Conservation (phyloP, 768 basidiomycete genomes). For the Suillus weaverae region DNA sequence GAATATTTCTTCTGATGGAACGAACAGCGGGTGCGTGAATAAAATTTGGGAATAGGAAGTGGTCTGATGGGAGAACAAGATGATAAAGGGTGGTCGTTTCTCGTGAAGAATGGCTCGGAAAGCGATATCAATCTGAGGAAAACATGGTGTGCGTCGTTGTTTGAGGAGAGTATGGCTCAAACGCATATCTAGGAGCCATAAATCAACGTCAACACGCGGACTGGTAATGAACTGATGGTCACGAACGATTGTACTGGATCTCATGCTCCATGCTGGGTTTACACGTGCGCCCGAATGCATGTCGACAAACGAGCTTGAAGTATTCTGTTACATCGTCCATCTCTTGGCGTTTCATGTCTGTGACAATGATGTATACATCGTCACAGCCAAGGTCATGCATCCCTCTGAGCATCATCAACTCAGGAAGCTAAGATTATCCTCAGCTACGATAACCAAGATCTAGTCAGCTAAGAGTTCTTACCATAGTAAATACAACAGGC, state of each 20-base stretch:
- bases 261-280: conserved; percentile 67
- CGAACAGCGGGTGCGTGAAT: conserved; percentile 70
- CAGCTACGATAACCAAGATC: neutral
- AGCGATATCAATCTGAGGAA: conserved; percentile 79
- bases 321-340: conserved; percentile 82
- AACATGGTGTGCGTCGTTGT: conserved; percentile 74
- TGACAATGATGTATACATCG: conserved; percentile 76
- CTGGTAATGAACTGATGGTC: conserved; percentile 6
- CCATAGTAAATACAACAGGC: conserved; percentile 82
- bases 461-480: conserved; percentile 30
- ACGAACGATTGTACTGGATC: conserved; percentile 73
- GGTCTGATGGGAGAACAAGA: conserved; percentile 78
- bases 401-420: conserved; percentile 75
- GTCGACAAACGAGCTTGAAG: conserved; percentile 69
- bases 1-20: conserved; percentile 71
- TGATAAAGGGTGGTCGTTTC: conserved; percentile 73
- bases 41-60: conserved; percentile 82
- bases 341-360: conserved; percentile 74
- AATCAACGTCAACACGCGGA: conserved; percentile 10
- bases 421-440: conserved; percentile 54
- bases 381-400: conserved; percentile 83
- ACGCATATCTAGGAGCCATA: conserved; percentile 52
- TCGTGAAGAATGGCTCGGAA: conserved; percentile 75
- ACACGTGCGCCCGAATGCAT: conserved; percentile 57
- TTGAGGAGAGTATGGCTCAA: conserved; percentile 64